These are phyloP conservation scores for Talaromyces islandicus DNA, from an alignment of 2,329 filamentous ascomycete genomes.

Conservation along the genomic window DNA sequence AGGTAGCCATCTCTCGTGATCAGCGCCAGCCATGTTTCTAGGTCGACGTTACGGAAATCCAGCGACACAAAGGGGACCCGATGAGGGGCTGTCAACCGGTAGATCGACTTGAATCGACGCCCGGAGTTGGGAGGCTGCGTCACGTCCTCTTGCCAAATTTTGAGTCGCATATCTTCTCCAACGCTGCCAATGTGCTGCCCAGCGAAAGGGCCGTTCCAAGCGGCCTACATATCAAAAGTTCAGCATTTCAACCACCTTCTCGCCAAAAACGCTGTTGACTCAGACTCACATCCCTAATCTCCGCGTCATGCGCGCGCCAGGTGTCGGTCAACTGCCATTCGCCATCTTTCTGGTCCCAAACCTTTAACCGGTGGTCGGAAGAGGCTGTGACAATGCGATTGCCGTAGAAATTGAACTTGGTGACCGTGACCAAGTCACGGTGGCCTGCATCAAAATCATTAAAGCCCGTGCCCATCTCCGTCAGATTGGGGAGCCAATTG, in stretches of 20 bases:
- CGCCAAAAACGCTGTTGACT: not conserved
- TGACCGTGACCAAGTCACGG: slow-evolving; percentile 67
- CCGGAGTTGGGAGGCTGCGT: slow-evolving; percentile 68
- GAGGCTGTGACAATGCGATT: slow-evolving; percentile 87
- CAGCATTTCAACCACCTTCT: not conserved
- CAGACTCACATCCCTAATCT: slow-evolving; percentile 73
- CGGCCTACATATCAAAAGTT: slow-evolving; percentile 53
- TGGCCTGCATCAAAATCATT: slow-evolving; percentile 42
- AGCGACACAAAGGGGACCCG: slow-evolving; percentile 68
- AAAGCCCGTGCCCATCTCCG: slow-evolving; percentile 30
- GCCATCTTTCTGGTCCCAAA: slow-evolving; percentile 73
- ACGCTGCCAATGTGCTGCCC: slow-evolving; percentile 85
- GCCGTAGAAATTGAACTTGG: slow-evolving; percentile 88
- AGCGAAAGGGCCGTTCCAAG: slow-evolving; percentile 88
- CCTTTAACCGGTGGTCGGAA: slow-evolving; percentile 85
- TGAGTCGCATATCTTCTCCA: slow-evolving; percentile 82
- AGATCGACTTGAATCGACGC: slow-evolving; percentile 70
- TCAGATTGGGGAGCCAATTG: not conserved
- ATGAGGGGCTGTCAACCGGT: slow-evolving; percentile 59
- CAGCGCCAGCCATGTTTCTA: slow-evolving; percentile 78
- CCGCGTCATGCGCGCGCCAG: slow-evolving; percentile 84
- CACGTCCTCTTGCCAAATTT: slow-evolving; percentile 88
- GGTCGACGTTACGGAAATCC: slow-evolving; percentile 76
- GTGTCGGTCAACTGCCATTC: slow-evolving; percentile 77
- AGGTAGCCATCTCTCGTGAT: slow-evolving; percentile 77